Conservation (phyloP, 768 basidiomycete genomes). For the Scleroderma citrinum region DNA sequence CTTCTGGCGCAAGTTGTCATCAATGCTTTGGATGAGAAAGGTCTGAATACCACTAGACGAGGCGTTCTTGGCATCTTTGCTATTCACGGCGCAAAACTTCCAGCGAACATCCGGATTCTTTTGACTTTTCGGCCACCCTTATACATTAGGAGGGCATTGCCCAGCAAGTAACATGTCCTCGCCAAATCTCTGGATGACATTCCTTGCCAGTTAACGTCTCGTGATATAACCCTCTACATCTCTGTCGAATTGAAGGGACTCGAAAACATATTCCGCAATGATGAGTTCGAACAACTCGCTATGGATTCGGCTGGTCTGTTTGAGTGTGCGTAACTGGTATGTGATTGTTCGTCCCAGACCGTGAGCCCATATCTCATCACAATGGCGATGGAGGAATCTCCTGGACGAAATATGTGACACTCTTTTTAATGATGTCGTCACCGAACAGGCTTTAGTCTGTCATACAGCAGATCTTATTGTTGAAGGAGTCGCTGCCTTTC, state of each 20-base stretch:
- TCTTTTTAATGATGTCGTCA: background rate
- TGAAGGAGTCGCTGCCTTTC: background rate
- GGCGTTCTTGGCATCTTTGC: background rate
- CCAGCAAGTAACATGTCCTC: background rate
- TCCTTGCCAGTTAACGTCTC: background rate
- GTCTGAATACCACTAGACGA: background rate
- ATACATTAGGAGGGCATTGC: background rate
- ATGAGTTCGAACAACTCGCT: too few species aligned
- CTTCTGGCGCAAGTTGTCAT: conserved; percentile 16
- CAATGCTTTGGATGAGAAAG: conserved; percentile 19
- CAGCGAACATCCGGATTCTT: background rate
- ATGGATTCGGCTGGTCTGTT: too few species aligned
- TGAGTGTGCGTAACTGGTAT: background rate
- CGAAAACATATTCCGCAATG: too few species aligned
- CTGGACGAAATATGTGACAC: background rate
- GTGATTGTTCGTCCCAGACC: background rate
- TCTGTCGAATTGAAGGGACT: background rate
- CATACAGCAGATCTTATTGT: background rate
- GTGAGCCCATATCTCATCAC: background rate
- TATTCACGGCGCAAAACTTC: background rate
- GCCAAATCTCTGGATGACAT: background rate
- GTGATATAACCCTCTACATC: background rate
- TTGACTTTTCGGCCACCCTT: background rate
- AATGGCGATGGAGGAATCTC: background rate
- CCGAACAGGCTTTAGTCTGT: background rate